These are phyloP conservation scores for Vigna angularis DNA, from an alignment of 306 rosid genomes.

Conservation along the genomic window DNA sequence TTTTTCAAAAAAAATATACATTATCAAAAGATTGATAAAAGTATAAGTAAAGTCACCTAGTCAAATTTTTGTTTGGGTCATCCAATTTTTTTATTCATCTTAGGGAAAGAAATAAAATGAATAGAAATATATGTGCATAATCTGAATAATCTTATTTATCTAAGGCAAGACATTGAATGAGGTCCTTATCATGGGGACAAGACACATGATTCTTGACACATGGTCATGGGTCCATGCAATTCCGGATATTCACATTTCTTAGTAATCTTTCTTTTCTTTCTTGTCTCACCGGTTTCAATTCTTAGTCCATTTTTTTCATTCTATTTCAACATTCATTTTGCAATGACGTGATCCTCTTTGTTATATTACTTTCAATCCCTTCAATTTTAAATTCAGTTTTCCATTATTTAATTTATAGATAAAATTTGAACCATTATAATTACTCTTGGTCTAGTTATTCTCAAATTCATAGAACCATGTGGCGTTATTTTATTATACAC, in stretches of 20 bases:
- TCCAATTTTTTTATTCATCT: no score
- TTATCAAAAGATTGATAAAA: no score
- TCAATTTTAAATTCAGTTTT: not conserved
- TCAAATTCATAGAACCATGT: not conserved
- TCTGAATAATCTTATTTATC: not conserved
- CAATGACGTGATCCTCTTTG: not conserved
- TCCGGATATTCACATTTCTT: not conserved
- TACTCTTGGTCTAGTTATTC: not conserved
- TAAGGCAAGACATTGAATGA: conserved; percentile 3
- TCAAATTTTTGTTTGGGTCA: no score
- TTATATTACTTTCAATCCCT: not conserved
- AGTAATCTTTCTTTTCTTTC: not conserved
- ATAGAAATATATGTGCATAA: not conserved
- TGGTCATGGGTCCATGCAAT: conserved; percentile 4
- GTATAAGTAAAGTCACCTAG: no score
- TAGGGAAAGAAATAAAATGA: not conserved
- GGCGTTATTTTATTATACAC: no score
- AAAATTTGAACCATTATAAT: not conserved
- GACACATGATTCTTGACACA: conserved; percentile 31
- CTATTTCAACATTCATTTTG: not conserved
- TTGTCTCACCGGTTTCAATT: not conserved
- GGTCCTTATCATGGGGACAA: conserved; percentile 18
- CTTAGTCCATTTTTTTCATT: not conserved
- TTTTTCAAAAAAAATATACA: no score
- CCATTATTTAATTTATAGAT: not conserved